Evolutionary conservation across 106 monocot genomes (phyloP), one percentile per base, ranked within the genome.

Genomic region (Acanthochlamys bracteata): DNA sequence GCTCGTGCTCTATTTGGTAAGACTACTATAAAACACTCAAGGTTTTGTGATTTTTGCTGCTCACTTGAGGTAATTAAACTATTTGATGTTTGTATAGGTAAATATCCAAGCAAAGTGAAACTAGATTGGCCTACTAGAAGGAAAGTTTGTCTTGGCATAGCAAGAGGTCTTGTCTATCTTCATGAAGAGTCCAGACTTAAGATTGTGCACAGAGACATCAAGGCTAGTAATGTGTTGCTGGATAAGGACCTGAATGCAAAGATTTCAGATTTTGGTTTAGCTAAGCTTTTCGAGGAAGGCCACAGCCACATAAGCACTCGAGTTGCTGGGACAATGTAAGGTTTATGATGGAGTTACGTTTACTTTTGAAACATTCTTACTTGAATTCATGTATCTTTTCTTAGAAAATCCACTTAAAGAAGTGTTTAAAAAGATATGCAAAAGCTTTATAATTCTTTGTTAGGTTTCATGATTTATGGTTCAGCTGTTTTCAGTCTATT

Each of bases 1-100:
- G 79, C 86, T 3, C 73, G 70, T 60, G 79, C 82, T 64, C 76
- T 86, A 22, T 83, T 80, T 46, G 80, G 86, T 87, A 69, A 69
- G 55, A n/a, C n/a, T n/a, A n/a, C n/a, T n/a, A n/a, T n/a, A n/a
- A n/a, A n/a, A n/a, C n/a, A n/a, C n/a, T n/a, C n/a, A n/a, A n/a
- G n/a, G n/a, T n/a, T n/a, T n/a, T n/a, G n/a, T n/a, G n/a, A n/a
- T n/a, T n/a, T n/a, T n/a, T n/a, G n/a, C n/a, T n/a, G n/a, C n/a
- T n/a, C n/a, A n/a, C 71, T 81, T 39, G 81, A 64, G 0, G 76
- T 81, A 72, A 80, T 80, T 26, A 80, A 80, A 55, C 70, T 75
- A 7, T 75, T 75, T 57, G 75, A 80, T 80, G 57, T 80, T 24
- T 26, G 75, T 57, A 75, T 80, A 55, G 80, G 75, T 60, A 71